Evolutionary conservation across 495 filamentous ascomycete species (phyloP).

Genomic region (Rhypophila decipiens): DNA sequence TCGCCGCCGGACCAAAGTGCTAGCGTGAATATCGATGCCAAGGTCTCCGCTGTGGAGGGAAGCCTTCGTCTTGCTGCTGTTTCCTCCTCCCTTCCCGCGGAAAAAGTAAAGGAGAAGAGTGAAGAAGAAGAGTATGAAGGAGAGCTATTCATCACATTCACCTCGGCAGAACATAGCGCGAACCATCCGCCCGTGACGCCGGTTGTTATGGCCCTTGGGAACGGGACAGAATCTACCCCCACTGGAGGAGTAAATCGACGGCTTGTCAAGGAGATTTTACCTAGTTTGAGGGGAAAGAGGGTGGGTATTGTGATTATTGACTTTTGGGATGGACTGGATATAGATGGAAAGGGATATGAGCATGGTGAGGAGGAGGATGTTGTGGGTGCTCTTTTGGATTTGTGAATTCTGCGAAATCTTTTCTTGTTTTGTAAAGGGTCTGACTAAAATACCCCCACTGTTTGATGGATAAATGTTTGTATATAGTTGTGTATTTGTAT

Average conservation of each 20-base stretch:
- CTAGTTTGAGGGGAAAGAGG: constrained; percentile 64
- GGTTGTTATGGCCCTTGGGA: constrained; percentile 33
- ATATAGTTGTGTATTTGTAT: no score
- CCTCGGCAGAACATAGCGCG: constrained; percentile 36
- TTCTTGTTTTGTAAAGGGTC: no score
- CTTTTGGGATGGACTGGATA: constrained; percentile 43
- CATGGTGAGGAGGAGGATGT: no score
- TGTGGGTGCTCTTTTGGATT: no score
- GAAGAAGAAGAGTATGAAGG: constrained; percentile 7
- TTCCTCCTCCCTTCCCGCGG: no score
- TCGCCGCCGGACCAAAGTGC: constrained; percentile 51
- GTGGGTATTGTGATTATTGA: constrained; percentile 59
- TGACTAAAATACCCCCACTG: no score
- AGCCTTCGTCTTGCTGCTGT: constrained; percentile 46
- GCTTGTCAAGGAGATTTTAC: constrained; percentile 61
- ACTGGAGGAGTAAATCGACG: constrained; percentile 48
- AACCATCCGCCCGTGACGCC: constrained; percentile 40
- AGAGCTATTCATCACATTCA: constrained; percentile 45
- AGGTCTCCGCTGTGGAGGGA: constrained; percentile 58
- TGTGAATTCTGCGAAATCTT: no score
- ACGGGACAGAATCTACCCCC: not conserved
- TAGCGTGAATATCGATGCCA: constrained; percentile 38
- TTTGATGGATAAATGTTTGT: no score
- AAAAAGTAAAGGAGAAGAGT: no score
- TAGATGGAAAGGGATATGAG: no score